A percentile compares a stretch with the other conserved stretches of the same genome.
phyloP scores from a whole-genome alignment of 163 green algal genomes.

The Trebouxiophyceae sp. region DNA sequence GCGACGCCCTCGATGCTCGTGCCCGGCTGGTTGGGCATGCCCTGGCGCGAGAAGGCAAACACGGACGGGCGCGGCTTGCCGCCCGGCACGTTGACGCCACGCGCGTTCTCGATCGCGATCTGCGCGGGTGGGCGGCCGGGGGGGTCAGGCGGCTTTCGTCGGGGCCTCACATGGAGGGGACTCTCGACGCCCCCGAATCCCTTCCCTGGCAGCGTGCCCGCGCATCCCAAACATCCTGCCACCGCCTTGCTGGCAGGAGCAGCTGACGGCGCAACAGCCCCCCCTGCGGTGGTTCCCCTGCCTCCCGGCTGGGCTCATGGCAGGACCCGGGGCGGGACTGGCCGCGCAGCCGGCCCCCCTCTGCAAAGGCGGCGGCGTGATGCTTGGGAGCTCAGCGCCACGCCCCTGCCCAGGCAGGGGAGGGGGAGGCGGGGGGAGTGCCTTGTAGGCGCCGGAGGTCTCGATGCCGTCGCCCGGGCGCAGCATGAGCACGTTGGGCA shows the following conservation, averaged over 20 bases:
- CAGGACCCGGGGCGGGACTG: not conserved
- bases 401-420: too few relatives aligned
- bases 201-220: too few relatives aligned
- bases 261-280: too few relatives aligned
- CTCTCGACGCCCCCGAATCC: too few relatives aligned
- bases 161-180: too few relatives aligned
- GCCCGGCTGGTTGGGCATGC: conserved; percentile 87
- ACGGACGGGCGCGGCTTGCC: conserved; percentile 58
- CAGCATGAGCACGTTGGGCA: conserved; percentile 97
- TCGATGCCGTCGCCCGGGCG: conserved; percentile 93
- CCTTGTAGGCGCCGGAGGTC: conserved; percentile 91
- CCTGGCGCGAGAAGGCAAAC: conserved; percentile 93
- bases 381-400: not conserved
- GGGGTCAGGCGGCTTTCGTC: too few relatives aligned
- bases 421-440: conserved; percentile 9
- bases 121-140: conserved; percentile 1
- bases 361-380: too few relatives aligned
- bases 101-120: conserved; percentile 16
- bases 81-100: conserved; percentile 34
- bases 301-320: not conserved
- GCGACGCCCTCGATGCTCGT: conserved; percentile 66
- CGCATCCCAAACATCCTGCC: too few relatives aligned
- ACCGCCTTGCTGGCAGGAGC: too few relatives aligned
- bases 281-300: too few relatives aligned
- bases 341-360: too few relatives aligned